Base-by-base conservation (phyloP, 1,284 basidiomycete species). In the Fomitopsis betulina region DNA sequence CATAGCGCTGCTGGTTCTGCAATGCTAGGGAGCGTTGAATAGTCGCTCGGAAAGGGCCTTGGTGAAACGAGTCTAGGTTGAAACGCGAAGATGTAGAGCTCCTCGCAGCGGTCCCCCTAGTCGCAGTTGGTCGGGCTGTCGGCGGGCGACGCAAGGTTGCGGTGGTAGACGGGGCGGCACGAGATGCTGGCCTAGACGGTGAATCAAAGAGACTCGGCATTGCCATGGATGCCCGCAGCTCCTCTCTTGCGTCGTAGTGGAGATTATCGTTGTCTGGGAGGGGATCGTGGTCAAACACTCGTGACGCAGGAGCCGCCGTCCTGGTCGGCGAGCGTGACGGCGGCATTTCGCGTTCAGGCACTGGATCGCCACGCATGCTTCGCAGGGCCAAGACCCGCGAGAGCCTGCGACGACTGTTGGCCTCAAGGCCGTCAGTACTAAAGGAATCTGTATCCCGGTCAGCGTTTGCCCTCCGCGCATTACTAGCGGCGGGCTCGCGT, bases 31-130 rank as follows among this genome's bases (percentile, higher is more conserved):
- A 64, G 3, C 66, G 57, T 15, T 62, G 63, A 19, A 67, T 40
- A 2, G 66, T 59, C 2, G 62, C 66, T 4, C 64, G 63, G 57
- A 67, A 67, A 0, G 65, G 66, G 8, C 66, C 66, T 5, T 62
- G 65, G 19, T 59, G 61, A 45, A 58, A 67, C 7, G 59, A 60
- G 23, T 60, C 55, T 1, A 65, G 51, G 25, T 65, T 57, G 47
- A 67, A 59, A 33, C 37, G 55, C 21, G 40, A 40, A 23, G n/a
- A n/a, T n/a, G 17, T 61, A 54, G 19, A 43, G 21, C 10, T 30
- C n/a, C 38, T 55, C 7, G 53, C 52, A 6, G 52, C 38, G 4
- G 37, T 27, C 17, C 45, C 53, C 9, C 33, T 30, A 17, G 49
- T 13, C 33, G 45, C 8, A 13, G 50, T 40, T 40, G 37, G 21